Percentiles rank a stretch among this genome's conserved stretches.
These are phyloP conservation scores for Rhododendron ferrugineum DNA, from an alignment of 148 eudicot genomes.

Conservation along the genomic window DNA sequence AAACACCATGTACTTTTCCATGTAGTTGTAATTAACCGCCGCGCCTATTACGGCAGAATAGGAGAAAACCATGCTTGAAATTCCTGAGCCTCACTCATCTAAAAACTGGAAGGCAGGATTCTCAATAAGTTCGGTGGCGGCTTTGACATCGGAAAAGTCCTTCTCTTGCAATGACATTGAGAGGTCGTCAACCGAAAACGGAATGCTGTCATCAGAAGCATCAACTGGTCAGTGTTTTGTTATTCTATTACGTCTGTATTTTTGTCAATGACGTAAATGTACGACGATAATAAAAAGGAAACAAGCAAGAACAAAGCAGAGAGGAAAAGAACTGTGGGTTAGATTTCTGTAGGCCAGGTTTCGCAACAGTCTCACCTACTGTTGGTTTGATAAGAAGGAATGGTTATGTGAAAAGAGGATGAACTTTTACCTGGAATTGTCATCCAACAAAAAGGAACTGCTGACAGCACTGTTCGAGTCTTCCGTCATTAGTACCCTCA, in stretches of 20 bases:
- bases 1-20: neutral
- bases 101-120: constrained; percentile 92
- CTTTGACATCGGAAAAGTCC: constrained; percentile 74
- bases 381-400: neutral
- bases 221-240: neutral
- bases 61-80: constrained; percentile 13
- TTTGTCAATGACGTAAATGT: neutral
- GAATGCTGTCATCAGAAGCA: constrained; percentile 57
- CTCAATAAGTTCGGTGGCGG: constrained; percentile 70
- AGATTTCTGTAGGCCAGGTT: neutral
- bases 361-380: neutral
- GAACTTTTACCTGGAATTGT: constrained; percentile 73
- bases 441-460: constrained; percentile 40
- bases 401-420: neutral
- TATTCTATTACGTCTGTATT: no score
- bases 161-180: constrained; percentile 64
- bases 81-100: constrained; percentile 53
- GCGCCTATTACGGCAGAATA: constrained; percentile 17
- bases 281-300: neutral
- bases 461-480: constrained; percentile 75
- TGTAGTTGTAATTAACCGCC: neutral
- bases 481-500: constrained; percentile 96
- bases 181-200: constrained; percentile 88
- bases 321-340: neutral
- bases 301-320: neutral